phyloP scores from a whole-genome alignment of 2,329 filamentous ascomycete genomes.

The Diaporthe sp. region DNA sequence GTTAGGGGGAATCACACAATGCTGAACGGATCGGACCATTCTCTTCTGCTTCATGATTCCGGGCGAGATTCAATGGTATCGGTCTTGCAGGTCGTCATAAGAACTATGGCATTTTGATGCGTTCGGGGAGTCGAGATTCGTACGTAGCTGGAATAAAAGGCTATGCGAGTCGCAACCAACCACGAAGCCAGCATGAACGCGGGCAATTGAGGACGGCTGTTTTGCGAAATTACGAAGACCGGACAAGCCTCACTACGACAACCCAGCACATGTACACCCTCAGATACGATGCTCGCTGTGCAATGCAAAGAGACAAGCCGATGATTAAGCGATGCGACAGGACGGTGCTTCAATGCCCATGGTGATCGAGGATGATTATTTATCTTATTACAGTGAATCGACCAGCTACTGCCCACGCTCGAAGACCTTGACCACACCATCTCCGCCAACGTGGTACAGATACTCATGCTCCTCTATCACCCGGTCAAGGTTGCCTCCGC shows the following conservation, averaged over 20 bases:
- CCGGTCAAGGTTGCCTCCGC: conserved; percentile 51
- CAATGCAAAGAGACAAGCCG: conserved; percentile 26
- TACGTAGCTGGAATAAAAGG: conserved; percentile 40
- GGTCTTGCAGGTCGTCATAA: conserved; percentile 41
- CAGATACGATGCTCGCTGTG: neutral
- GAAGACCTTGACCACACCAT: conserved; percentile 87
- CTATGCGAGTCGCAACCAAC: conserved; percentile 37
- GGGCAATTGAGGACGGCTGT: conserved; percentile 13
- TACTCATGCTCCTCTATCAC: conserved; percentile 74
- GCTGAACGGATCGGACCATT: conserved; percentile 40
- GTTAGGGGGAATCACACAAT: conserved; percentile 44
- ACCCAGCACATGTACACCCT: neutral
- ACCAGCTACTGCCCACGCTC: conserved; percentile 74
- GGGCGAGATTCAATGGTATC: conserved; percentile 38
- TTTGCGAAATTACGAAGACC: conserved; percentile 11
- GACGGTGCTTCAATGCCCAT: neutral
- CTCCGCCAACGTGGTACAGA: conserved; percentile 83
- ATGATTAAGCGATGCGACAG: conserved; percentile 4
- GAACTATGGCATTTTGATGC: conserved; percentile 38
- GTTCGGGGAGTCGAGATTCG: conserved; percentile 32
- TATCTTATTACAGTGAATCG: conserved; percentile 34
- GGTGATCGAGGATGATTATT: conserved; percentile 40
- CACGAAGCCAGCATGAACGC: conserved; percentile 5
- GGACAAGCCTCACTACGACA: neutral
- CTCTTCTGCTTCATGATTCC: conserved; percentile 38